Conservation (phyloP, 2,329 filamentous ascomycete species). For the Penicillium glabrum region DNA sequence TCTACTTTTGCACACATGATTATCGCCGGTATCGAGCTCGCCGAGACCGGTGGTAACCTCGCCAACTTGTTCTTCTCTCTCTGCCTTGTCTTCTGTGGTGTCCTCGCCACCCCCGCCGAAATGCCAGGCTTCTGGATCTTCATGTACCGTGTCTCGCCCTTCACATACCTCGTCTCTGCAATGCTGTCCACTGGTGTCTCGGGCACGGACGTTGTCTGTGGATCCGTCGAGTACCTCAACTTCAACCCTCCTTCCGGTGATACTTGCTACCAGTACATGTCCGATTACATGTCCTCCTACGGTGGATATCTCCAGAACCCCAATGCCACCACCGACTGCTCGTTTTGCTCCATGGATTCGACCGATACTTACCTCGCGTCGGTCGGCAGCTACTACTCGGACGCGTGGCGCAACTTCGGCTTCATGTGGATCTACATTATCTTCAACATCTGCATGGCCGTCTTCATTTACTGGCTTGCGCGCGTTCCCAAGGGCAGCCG, state of each 20-base stretch:
- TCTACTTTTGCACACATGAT: constrained; percentile 72
- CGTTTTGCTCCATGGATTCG: constrained; percentile 48
- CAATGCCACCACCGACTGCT: constrained; percentile 46
- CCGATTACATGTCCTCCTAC: constrained; percentile 35
- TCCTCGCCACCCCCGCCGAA: constrained; percentile 52
- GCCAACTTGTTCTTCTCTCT: constrained; percentile 62
- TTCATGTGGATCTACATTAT: constrained; percentile 66
- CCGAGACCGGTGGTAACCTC: constrained; percentile 65
- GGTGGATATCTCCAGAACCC: constrained; percentile 48
- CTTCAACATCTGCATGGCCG: constrained; percentile 62
- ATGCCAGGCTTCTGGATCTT: constrained; percentile 76
- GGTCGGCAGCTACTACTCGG: constrained; percentile 44
- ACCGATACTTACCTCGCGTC: constrained; percentile 51
- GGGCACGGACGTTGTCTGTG: constrained; percentile 31
- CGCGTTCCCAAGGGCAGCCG: constrained; percentile 50
- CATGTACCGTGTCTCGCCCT: constrained; percentile 70
- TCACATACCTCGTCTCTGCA: constrained; percentile 60
- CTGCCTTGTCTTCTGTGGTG: constrained; percentile 59
- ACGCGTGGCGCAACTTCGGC: constrained; percentile 69
- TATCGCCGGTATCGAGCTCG: constrained; percentile 68
- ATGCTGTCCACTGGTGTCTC: constrained; percentile 43
- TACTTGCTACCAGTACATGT: constrained; percentile 59
- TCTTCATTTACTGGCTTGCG: constrained; percentile 64
- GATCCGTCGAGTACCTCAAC: constrained; percentile 30
- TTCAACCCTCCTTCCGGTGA: constrained; percentile 55